These are phyloP conservation scores for Saccharomyces mikatae DNA, from an alignment of 805 yeast species.

Conservation along the genomic window DNA sequence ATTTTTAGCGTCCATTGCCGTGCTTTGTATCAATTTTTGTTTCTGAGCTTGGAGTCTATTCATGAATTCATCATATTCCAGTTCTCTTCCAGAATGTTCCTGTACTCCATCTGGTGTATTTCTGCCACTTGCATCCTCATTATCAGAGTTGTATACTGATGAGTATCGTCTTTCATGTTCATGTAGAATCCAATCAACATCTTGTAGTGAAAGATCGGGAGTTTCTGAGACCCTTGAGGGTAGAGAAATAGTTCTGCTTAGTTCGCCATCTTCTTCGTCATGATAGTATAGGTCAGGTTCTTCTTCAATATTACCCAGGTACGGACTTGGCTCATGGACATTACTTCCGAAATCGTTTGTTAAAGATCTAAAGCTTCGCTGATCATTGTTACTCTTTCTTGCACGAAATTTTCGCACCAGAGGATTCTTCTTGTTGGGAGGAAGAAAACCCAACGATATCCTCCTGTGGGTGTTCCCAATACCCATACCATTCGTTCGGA, in stretches of 20 bases:
- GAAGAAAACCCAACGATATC: constrained; percentile 32
- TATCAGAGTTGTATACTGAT: constrained; percentile 20
- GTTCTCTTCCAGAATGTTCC: constrained; percentile 13
- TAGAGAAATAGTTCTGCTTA: constrained; percentile 35
- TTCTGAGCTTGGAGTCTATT: constrained; percentile 23
- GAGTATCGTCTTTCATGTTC: constrained; percentile 36
- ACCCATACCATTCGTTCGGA: constrained; percentile 36
- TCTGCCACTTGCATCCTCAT: constrained; percentile 13
- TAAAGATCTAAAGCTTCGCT: constrained; percentile 34
- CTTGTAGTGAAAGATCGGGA: constrained; percentile 27
- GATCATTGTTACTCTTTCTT: constrained; percentile 19
- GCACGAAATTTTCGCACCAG: constrained; percentile 29
- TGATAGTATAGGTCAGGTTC: constrained; percentile 17
- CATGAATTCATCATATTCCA: constrained; percentile 29
- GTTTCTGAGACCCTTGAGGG: constrained; percentile 35
- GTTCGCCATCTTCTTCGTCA: constrained; percentile 29
- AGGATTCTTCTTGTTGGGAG: constrained; percentile 37
- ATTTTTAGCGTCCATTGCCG: not conserved
- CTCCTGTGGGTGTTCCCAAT: constrained; percentile 36
- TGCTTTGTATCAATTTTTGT: constrained; percentile 2
- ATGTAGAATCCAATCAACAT: constrained; percentile 33
- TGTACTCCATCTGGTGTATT: constrained; percentile 6
- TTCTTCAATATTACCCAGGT: constrained; percentile 20
- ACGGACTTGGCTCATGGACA: constrained; percentile 18
- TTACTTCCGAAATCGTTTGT: constrained; percentile 32